phyloP scores from a whole-genome alignment of 1,284 basidiomycete species.

The Schizophyllum amplum region DNA sequence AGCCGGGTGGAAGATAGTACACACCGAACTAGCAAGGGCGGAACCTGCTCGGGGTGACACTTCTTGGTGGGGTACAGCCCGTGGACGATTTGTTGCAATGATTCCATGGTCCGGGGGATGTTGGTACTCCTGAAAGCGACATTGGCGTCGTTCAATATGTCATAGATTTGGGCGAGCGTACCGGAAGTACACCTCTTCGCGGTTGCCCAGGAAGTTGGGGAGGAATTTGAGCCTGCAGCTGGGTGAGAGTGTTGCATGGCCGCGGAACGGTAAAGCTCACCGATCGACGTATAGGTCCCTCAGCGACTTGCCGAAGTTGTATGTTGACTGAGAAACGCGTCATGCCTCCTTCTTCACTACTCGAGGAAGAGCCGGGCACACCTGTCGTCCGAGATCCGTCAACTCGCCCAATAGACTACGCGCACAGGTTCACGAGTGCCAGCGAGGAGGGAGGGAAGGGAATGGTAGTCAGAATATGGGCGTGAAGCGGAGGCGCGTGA shows the following conservation, averaged over 20 bases:
- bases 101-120: constrained; percentile 71
- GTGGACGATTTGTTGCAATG: constrained; percentile 64
- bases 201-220: constrained; percentile 41
- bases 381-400: constrained; percentile 70
- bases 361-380: constrained; percentile 20
- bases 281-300: constrained; percentile 64
- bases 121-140: constrained; percentile 45
- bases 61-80: constrained; percentile 60
- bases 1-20: too few relatives aligned
- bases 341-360: not conserved
- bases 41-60: constrained; percentile 35
- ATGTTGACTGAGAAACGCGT: constrained; percentile 46
- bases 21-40: constrained; percentile 51
- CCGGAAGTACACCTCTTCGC: constrained; percentile 57
- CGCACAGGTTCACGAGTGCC: too few relatives aligned
- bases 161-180: constrained; percentile 19
- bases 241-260: too few relatives aligned
- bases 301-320: constrained; percentile 52
- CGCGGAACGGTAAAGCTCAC: constrained; percentile 33
- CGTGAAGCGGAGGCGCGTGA: constrained; percentile 2
- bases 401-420: constrained; percentile 75
- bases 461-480: not conserved
- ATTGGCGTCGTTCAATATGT: too few relatives aligned
- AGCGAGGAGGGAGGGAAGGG: not conserved
- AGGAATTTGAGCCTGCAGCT: constrained; percentile 62